Base-by-base conservation (phyloP, 441 rosid species). In the Eutrema salsugineum region DNA sequence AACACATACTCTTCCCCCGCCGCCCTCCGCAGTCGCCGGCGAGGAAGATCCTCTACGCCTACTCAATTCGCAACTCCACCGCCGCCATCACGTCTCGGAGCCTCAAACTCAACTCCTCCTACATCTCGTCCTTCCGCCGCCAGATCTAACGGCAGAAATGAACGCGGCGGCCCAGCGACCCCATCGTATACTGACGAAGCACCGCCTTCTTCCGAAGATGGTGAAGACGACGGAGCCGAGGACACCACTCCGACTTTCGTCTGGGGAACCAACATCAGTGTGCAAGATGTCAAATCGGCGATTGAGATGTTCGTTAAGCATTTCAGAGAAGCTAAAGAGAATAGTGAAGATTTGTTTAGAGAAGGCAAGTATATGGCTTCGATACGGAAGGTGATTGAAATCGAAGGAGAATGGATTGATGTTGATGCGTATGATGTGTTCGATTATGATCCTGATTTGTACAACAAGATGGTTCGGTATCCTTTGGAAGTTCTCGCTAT, bases 221-320 rank as follows among this genome's bases (percentile, higher is more conserved):
- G 93, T 0, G 93, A 86, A 8, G 92, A 84, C 15, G 89, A 86
- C 35, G 91, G 84, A 33, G 83, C 67, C 58, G 94, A 89, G 1
- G 91, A 88, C 35, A 66, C 85, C 7, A 69, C 94, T 9, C 96
- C 97, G 42, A 89, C 95, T 20, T 93, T 82, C 64, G 99, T 93
- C 1, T 95, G 98, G 99, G 99, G 99, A 0, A 92, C 99, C 9
- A 92, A 95, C 64, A 89, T 93, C 63, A 93, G 97, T 35, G 98
- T 95, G 51, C 91, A 92, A 44, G 97, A 95, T 61, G 97, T 92
- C 8, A 92, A 95, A 67, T 81, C 86, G 1, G 93, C 96, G 15
- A 91, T 95, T 48, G 88, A 89, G 71, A 88, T 92, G 93, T 95
- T 94, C 53, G 77, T 94, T 55, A 90, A 86, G 87, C 85, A 93